A percentile compares a stretch with the other conserved stretches of the same genome.
Conservation (phyloP, 495 filamentous ascomycete genomes). For the Aspergillus nidulans region DNA sequence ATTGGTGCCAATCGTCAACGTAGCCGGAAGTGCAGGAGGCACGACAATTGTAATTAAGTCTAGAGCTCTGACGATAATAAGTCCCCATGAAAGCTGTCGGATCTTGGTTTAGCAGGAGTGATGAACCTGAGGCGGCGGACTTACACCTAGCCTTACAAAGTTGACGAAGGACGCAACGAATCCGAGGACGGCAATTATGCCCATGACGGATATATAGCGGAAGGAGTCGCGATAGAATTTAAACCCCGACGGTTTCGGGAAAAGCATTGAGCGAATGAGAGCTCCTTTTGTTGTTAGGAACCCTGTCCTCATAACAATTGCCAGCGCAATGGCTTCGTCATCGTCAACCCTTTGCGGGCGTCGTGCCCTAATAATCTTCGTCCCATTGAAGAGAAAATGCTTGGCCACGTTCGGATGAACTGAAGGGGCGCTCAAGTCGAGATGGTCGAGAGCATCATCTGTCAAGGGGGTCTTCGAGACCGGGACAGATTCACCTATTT, state of each 20-base stretch:
- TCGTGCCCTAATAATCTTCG: conserved; percentile 87
- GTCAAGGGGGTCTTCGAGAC: conserved; percentile 87
- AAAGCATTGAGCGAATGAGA: conserved; percentile 95
- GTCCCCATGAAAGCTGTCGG: conserved; percentile 66
- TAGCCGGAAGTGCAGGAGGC: conserved; percentile 93
- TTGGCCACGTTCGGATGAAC: conserved; percentile 76
- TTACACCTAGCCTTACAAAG: conserved; percentile 73
- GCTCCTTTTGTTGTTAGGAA: conserved; percentile 98
- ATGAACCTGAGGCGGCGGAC: conserved; percentile 11
- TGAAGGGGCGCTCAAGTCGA: conserved; percentile 73
- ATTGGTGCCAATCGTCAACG: conserved; percentile 91
- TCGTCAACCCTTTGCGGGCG: conserved; percentile 80
- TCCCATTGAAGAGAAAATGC: conserved; percentile 90
- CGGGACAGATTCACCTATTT: conserved; percentile 84
- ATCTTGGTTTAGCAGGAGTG: conserved; percentile 18
- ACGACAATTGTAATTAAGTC: conserved; percentile 98
- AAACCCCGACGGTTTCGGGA: conserved; percentile 96
- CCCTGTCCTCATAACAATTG: conserved; percentile 86
- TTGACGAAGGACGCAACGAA: conserved; percentile 91
- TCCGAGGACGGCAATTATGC: conserved; percentile 74
- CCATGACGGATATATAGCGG: conserved; percentile 97
- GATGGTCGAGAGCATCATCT: conserved; percentile 67
- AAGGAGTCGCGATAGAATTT: conserved; percentile 98
- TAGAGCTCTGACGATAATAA: conserved; percentile 86
- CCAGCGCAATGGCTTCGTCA: conserved; percentile 87